Conservation (phyloP, 140 eudicot genomes). For the Flaveria floridana region DNA sequence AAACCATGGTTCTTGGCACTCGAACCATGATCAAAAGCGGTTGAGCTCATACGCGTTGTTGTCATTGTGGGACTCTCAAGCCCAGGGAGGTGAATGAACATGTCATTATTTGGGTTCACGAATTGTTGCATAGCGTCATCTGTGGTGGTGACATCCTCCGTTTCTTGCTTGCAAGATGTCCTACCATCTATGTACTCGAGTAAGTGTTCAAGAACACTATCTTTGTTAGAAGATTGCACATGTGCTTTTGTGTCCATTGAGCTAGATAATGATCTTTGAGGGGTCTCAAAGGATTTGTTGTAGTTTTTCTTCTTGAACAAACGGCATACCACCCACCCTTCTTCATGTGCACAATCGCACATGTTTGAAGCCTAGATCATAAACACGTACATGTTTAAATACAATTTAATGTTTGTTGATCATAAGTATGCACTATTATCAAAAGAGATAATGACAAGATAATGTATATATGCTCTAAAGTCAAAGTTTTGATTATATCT, state of each 20-base stretch:
- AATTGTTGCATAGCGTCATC: conserved; percentile 17
- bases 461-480: background rate
- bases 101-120: background rate
- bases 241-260: background rate
- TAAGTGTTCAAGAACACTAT: too few relatives aligned
- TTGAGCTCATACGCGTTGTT: conserved; percentile 6
- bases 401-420: conserved; percentile 3
- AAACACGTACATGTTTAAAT: background rate
- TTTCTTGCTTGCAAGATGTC: conserved; percentile 39
- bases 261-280: conserved; percentile 27
- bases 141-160: conserved; percentile 9
- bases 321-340: conserved; percentile 52
- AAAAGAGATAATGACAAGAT: background rate
- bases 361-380: conserved; percentile 5
- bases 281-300: conserved; percentile 37
- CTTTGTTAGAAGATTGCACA: too few relatives aligned
- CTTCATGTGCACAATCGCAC: conserved; percentile 37
- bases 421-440: background rate
- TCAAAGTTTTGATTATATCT: background rate
- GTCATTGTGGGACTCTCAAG: conserved; percentile 26
- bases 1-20: conserved; percentile 12
- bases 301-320: conserved; percentile 46
- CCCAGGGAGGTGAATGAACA: conserved; percentile 25
- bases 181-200: conserved; percentile 27
- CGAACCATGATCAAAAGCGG: conserved; percentile 16